Percentiles rank a stretch among this genome's conserved stretches.
Conservation (phyloP, 352 stramenopile species). For the Globisporangium mamillatum region DNA sequence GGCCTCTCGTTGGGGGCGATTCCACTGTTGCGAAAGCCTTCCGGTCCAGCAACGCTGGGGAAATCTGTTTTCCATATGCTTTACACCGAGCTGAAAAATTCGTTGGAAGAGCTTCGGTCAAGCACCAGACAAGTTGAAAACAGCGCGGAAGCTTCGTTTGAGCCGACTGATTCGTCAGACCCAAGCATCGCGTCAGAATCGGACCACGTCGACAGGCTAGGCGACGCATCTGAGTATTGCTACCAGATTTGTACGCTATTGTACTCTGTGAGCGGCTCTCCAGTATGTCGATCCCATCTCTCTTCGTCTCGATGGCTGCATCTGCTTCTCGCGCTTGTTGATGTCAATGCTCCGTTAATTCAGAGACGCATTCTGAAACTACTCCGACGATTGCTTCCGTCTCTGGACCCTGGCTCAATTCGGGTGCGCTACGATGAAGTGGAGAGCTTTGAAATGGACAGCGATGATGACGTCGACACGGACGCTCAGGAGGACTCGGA, state of each 20-base stretch:
- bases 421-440: conserved; percentile 62
- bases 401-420: conserved; percentile 62
- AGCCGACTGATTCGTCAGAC: conserved; percentile 43
- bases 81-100: conserved; percentile 88
- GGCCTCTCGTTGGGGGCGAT: conserved; percentile 63
- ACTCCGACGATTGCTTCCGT: conserved; percentile 73
- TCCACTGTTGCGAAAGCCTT: conserved; percentile 78
- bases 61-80: conserved; percentile 92
- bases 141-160: conserved; percentile 23
- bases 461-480: conserved; percentile 75
- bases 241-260: conserved; percentile 88
- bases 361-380: conserved; percentile 83
- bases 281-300: conserved; percentile 76
- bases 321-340: conserved; percentile 76
- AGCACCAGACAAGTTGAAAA: conserved; percentile 18
- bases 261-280: conserved; percentile 84
- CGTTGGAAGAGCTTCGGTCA: conserved; percentile 67
- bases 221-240: conserved; percentile 83
- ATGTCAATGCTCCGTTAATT: conserved; percentile 69
- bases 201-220: conserved; percentile 29
- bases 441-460: conserved; percentile 77
- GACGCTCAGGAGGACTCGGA: conserved; percentile 46
- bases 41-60: conserved; percentile 81
- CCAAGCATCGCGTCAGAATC: conserved; percentile 36
- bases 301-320: conserved; percentile 83